These are phyloP conservation scores for Isabelozyma heimii DNA, from an alignment of 805 yeast genomes.

Conservation along the genomic window DNA sequence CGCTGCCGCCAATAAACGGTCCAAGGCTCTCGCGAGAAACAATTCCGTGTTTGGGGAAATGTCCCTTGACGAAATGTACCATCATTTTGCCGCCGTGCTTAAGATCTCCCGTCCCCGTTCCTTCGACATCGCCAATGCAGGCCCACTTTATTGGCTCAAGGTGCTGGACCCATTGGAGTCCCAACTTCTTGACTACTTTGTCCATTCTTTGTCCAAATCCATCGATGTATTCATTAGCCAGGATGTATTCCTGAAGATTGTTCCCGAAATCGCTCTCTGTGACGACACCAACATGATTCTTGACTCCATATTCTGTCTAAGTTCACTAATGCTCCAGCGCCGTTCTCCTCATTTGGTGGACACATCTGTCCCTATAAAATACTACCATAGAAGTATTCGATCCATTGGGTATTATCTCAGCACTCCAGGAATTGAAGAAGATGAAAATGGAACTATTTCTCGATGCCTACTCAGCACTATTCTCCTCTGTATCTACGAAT, in stretches of 20 bases:
- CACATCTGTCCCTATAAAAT: conserved; percentile 30
- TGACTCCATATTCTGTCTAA: conserved; percentile 33
- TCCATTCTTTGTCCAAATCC: conserved; percentile 22
- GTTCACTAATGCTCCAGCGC: conserved; percentile 33
- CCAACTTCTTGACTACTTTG: conserved; percentile 32
- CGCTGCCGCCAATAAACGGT: conserved; percentile 2
- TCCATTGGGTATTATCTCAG: conserved; percentile 30
- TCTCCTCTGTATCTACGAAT: conserved; percentile 36
- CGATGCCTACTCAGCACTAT: conserved; percentile 37
- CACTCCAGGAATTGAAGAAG: conserved; percentile 17
- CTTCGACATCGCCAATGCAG: conserved; percentile 1
- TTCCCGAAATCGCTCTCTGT: conserved; percentile 34
- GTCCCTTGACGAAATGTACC: conserved; percentile 20
- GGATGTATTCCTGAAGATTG: conserved; percentile 25
- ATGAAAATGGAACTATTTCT: conserved; percentile 25
- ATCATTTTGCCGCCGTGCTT: conserved; percentile 19
- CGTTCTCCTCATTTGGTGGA: conserved; percentile 25
- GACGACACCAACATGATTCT: conserved; percentile 40
- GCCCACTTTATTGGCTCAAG: conserved; percentile 7
- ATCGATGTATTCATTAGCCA: conserved; percentile 32
- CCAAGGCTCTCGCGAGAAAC: conserved; percentile 3
- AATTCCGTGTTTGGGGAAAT: conserved; percentile 15
- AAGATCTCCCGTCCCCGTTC: conserved; percentile 11
- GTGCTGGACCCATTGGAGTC: conserved; percentile 21
- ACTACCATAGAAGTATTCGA: conserved; percentile 34